Base-by-base conservation (phyloP, 2,329 filamentous ascomycete species). In the Chaetoscypha palmicola region DNA sequence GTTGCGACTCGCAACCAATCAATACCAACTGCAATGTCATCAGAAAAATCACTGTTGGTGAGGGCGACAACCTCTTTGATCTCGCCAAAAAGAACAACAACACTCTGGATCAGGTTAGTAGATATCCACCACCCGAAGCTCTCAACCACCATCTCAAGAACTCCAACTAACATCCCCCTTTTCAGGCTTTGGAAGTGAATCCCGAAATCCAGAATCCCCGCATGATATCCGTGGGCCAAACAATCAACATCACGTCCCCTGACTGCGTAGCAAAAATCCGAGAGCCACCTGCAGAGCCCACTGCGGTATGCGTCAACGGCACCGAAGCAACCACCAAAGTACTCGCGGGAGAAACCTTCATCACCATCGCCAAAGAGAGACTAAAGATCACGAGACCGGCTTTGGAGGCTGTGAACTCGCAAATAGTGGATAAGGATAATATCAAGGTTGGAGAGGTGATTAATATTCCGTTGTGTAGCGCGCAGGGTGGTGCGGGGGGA, bases 341-440 rank as follows among this genome's bases (percentile, higher is more conserved):
- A 8, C 43, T 34, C 3, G 4, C 36, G 2, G 49, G 47, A 23
- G 49, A 52, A 32, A 47, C 45, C 9, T 23, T 49, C 35, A 47
- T 20, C n/a, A 46, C 50, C 11, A 49, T 51, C 34, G 49, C 49
- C 2, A 49, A 49, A 26, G 49, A 52, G 26, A 52, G 46, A 17
- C 14, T 52, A 28, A 42, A 45, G 8, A 48, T 52, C 21, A 47
- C 49, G 10, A 39, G 46, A 17, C 37, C 37, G 16, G 38, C 43
- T 19, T 14, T 51, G 10, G 12, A 38, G 26, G 47, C 49, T 11
- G 49, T 36, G 1, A 52, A 52, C 14, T 26, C 47, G 0, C 47
- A 49, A 21, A 44, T 52, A 17, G 44, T n/a, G 16, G 41, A 51
- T 28, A 34, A 38, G 10, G 26, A 37, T 20, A 35, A 30, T 24